Evolutionary conservation across 108 stramenopile genomes (phyloP), one percentile per base, ranked within the genome.

Genomic region (Cyclotella sp.): DNA sequence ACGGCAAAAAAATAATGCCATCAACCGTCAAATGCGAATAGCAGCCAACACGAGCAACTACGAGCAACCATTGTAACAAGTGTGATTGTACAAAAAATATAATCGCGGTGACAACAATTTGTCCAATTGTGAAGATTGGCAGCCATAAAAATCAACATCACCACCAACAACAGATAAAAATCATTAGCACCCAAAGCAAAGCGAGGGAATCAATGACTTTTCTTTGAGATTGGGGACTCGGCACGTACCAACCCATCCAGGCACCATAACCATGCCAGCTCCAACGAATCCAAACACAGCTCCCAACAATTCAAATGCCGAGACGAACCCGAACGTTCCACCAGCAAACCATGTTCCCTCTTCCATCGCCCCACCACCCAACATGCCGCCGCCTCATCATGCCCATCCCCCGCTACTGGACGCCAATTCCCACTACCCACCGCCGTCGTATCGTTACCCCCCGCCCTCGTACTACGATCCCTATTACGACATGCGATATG

Each of bases 401-500:
- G n/a, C 22, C 12, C 19, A 57, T 3, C 55, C 8, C 55, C 55
- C n/a, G 6, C 34, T 6, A 34, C 34, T 34, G 34, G 34, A 57
- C 22, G 55, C 3, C 22, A 57, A 26, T 24, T 3, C 55, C 55
- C n/a, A 57, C 24, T n/a, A 22, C n/a, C 24, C 55, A 4, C n/a
- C 12, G 8, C 55, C 22, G 55, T 24, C 55, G 12, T 26, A 19
- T 21, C 24, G 22, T 21, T 57, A 34, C 34, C 55, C 55, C 55
- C 55, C 55, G 19, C 60, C 29, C n/a, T 12, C 34, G 7, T 30
- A 61, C 30, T 61, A 57, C 55, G 55, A 57, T 57, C 55, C 55
- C 21, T 57, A 57, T 24, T 57, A 57, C 22, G 55, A 57, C 22
- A 57, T 57, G 55, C 1, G 55, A 8, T 57, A 57, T 8, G 55